Percentiles rank a stretch among this genome's conserved stretches.
phyloP scores from a whole-genome alignment of 2,329 filamentous ascomycete genomes.

The Neophaeococcomyces aloes region DNA sequence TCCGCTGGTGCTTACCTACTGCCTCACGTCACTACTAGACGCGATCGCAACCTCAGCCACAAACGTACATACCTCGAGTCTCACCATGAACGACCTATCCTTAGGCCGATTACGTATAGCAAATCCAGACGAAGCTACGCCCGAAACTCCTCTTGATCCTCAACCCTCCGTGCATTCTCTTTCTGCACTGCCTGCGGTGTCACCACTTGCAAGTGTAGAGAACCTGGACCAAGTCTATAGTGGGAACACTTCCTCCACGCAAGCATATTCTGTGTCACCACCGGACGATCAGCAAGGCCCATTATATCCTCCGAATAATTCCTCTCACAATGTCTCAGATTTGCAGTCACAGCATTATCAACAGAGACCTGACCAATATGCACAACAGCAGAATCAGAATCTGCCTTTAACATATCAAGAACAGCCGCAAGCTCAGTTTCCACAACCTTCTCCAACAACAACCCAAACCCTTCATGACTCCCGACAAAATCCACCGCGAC shows the following conservation, averaged over 20 bases:
- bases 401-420: slow-evolving; percentile 36
- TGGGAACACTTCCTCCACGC: slow-evolving; percentile 6
- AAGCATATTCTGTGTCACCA: slow-evolving; percentile 19
- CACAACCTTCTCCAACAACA: slow-evolving; percentile 35
- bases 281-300: slow-evolving; percentile 11
- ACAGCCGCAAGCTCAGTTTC: slow-evolving; percentile 32
- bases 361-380: slow-evolving; percentile 13
- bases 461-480: slow-evolving; percentile 32
- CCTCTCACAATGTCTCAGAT: slow-evolving; percentile 2
- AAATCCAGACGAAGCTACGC: slow-evolving; percentile 71
- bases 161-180: slow-evolving; percentile 7
- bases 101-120: slow-evolving; percentile 92
- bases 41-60: slow-evolving; percentile 2
- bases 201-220: slow-evolving; percentile 15
- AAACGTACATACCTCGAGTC: not conserved
- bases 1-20: not conserved
- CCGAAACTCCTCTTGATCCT: slow-evolving; percentile 22
- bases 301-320: slow-evolving; percentile 8
- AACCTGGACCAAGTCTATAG: slow-evolving; percentile 14
- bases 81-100: slow-evolving; percentile 45
- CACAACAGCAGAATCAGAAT: slow-evolving; percentile 27
- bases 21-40: not conserved
- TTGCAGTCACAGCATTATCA: slow-evolving; percentile 1
- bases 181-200: slow-evolving; percentile 12
- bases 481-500: slow-evolving; percentile 30